Evolutionary conservation across 2,329 filamentous ascomycete genomes (phyloP).

Genomic region (Graphilbum sp.): DNA sequence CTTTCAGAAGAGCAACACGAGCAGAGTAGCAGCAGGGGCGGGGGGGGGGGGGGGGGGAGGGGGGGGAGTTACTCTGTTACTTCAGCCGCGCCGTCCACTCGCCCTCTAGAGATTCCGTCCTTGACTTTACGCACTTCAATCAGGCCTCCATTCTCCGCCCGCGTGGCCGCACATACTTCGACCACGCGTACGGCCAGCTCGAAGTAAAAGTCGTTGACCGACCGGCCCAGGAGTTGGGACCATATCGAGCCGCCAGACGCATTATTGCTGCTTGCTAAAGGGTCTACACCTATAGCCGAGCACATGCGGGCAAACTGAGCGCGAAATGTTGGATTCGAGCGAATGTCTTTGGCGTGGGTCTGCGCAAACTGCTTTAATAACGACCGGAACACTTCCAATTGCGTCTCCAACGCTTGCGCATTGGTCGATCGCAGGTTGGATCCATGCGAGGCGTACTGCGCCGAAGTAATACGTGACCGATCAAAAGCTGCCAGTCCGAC

Average conservation of each 20-base stretch:
- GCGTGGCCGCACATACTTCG: constrained; percentile 73
- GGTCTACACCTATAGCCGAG: constrained; percentile 89
- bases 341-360: constrained; percentile 90
- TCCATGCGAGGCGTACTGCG: constrained; percentile 84
- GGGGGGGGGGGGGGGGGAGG: no score
- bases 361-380: constrained; percentile 88
- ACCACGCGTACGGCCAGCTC: constrained; percentile 92
- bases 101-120: constrained; percentile 55
- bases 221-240: constrained; percentile 80
- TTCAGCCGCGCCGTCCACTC: constrained; percentile 60
- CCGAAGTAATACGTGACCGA: constrained; percentile 65
- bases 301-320: constrained; percentile 99
- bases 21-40: no score
- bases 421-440: constrained; percentile 72
- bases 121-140: constrained; percentile 71
- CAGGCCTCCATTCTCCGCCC: constrained; percentile 82
- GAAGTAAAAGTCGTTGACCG: constrained; percentile 97
- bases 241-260: constrained; percentile 55
- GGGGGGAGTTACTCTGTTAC: constrained; percentile 71
- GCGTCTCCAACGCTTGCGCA: constrained; percentile 72
- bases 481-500: constrained; percentile 86
- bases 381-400: constrained; percentile 90
- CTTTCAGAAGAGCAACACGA: no score
- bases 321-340: constrained; percentile 85
- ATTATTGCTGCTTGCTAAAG: constrained; percentile 52